These are phyloP conservation scores for Phellinidium pouzarii DNA, from an alignment of 1,284 basidiomycete species.

Conservation along the genomic window DNA sequence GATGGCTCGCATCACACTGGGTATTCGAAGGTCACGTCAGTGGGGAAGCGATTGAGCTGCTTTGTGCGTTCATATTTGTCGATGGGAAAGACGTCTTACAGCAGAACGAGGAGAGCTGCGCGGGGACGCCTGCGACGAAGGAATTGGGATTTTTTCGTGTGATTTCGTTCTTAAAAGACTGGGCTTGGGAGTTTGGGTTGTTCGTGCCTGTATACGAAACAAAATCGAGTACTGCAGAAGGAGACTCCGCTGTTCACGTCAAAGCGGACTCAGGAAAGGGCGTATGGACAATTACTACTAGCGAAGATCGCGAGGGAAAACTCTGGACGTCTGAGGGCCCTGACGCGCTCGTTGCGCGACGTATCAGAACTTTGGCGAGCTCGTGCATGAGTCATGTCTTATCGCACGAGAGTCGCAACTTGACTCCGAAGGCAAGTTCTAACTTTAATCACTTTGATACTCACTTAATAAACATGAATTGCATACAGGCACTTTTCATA, in stretches of 20 bases:
- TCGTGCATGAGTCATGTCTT: constrained; percentile 56
- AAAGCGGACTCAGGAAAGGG: constrained; percentile 34
- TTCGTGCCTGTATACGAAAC: constrained; percentile 53
- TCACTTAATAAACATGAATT: constrained; percentile 9
- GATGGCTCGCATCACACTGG: constrained; percentile 93
- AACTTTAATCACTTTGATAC: background rate
- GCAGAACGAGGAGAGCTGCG: constrained; percentile 24
- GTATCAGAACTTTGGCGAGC: constrained; percentile 64
- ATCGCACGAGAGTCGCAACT: constrained; percentile 37
- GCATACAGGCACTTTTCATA: constrained; percentile 64
- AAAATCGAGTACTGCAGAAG: constrained; percentile 19
- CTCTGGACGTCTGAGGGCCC: constrained; percentile 71
- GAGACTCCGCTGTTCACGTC: constrained; percentile 26
- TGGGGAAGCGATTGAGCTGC: constrained; percentile 78
- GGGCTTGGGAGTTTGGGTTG: constrained; percentile 75
- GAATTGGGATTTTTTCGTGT: constrained; percentile 80
- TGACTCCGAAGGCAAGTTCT: constrained; percentile 46
- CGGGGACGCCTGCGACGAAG: constrained; percentile 50
- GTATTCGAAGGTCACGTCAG: constrained; percentile 64
- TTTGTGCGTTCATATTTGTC: constrained; percentile 39
- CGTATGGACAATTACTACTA: constrained; percentile 81
- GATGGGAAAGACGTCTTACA: background rate
- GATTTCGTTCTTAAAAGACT: constrained; percentile 70
- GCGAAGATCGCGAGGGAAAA: constrained; percentile 67
- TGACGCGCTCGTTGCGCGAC: constrained; percentile 60